Conservation (phyloP, 805 yeast genomes). For the Saccharomycopsis capsularis region DNA sequence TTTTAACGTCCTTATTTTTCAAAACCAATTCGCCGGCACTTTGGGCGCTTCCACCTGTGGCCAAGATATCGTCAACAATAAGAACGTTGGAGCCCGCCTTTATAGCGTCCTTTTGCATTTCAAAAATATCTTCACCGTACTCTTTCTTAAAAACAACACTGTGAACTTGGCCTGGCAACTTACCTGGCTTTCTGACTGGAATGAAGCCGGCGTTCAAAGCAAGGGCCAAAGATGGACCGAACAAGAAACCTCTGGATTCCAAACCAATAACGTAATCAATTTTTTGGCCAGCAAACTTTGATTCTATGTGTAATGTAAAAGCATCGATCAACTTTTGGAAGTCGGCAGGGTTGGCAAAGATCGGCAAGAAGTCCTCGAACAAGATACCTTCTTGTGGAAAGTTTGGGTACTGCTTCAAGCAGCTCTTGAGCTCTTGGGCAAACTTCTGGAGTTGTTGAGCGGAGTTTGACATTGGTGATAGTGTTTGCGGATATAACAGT, state of each 20-base stretch:
- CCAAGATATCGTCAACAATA: conserved; percentile 92
- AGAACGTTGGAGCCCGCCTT: conserved; percentile 75
- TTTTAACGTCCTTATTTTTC: conserved; percentile 55
- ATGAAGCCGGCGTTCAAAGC: conserved; percentile 85
- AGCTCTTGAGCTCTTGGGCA: conserved; percentile 40
- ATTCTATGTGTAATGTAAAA: conserved; percentile 65
- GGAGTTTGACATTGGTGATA: not conserved
- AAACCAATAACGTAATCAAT: conserved; percentile 90
- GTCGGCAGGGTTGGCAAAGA: conserved; percentile 73
- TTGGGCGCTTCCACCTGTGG: conserved; percentile 94
- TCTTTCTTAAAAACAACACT: conserved; percentile 78
- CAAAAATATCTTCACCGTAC: conserved; percentile 86
- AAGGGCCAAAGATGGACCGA: conserved; percentile 93
- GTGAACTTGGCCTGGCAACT: conserved; percentile 80
- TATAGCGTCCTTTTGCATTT: conserved; percentile 77
- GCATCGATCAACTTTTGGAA: conserved; percentile 80
- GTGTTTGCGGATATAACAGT: not conserved
- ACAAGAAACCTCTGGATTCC: conserved; percentile 94
- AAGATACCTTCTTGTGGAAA: conserved; percentile 90
- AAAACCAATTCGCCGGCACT: conserved; percentile 84
- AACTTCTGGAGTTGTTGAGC: not conserved
- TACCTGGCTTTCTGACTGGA: conserved; percentile 93
- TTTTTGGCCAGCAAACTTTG: conserved; percentile 41
- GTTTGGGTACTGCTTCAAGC: conserved; percentile 77
- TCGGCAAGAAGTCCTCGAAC: conserved; percentile 94